Evolutionary conservation across 73 alveolate species (phyloP), one percentile per base, ranked within the genome.

Genomic region (Tetrahymena borealis): DNA sequence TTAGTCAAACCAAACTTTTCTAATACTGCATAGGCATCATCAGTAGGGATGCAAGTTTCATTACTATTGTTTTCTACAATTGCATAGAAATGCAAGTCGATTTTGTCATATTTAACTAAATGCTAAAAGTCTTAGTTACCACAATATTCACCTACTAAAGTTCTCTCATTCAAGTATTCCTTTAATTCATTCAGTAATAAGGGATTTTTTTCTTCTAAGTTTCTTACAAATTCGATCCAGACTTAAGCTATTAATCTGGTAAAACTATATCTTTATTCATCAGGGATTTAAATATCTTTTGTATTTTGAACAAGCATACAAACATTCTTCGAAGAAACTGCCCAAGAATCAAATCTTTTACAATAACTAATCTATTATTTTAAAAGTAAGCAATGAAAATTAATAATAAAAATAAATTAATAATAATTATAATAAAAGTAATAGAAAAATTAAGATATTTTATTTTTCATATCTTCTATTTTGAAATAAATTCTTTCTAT

Each of bases 91-190:
- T 94, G 79, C n/a, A 98, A 94, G 18, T 98, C 94, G 33, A 96
- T 97, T 78, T 95, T 91, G 92, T 95, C 95, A 92, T 98, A 98
- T 79, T 96, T 97, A 24, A 98, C 97, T 78, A 98, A 93, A 92
- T 98, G 99, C 90, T 98, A 96, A 94, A 96, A 98, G 32, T 95
- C 94, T 91, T 95, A 96, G 95, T 98, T 96, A 60, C 99, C 99
- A 39, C 97, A 97, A 94, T 98, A 98, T 91, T 98, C 99, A 42
- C 99, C 99, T 3, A 98, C 97, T 91, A 96, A 95, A 31, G 99
- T 98, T 90, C 96, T 92, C 33, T 96, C 97, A 43, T 91, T 39
- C 91, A 98, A 93, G 93, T 96, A 95, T 60, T 94, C 92, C 90
- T 98, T 98, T 60, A 98, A 93, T 35, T 91, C 90, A 33, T 93